Percentiles rank a stretch among this genome's conserved stretches.
phyloP scores from a whole-genome alignment of 2,329 filamentous ascomycete species.

The Alternaria panax region DNA sequence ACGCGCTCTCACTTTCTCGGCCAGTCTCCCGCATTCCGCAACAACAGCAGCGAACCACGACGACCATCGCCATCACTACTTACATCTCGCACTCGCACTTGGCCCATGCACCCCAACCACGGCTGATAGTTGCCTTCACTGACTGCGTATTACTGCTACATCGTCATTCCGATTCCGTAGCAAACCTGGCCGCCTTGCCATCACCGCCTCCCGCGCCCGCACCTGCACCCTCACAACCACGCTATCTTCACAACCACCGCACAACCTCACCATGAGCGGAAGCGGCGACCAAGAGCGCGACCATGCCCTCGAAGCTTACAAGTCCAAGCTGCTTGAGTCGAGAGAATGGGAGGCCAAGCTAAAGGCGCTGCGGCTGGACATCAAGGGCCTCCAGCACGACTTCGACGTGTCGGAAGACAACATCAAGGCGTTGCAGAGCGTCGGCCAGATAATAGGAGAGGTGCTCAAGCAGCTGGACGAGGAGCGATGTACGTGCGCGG shows the following conservation, averaged over 20 bases:
- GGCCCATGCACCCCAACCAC: not conserved
- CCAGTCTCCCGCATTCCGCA: not conserved
- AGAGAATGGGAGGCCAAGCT: slow-evolving; percentile 99
- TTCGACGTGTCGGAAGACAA: slow-evolving; percentile 98
- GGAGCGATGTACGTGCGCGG: slow-evolving; percentile 80
- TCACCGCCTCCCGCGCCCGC: not conserved
- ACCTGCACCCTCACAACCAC: not conserved
- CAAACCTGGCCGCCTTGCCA: not conserved
- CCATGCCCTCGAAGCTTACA: slow-evolving; percentile 61
- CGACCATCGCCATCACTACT: not conserved
- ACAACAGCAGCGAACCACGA: not conserved
- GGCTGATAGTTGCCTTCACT: not conserved
- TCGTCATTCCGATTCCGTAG: not conserved
- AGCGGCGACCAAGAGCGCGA: slow-evolving; percentile 59
- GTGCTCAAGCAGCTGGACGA: slow-evolving; percentile 98
- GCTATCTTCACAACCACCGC: slow-evolving; percentile 1
- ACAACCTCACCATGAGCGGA: slow-evolving; percentile 43
- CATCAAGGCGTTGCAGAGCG: slow-evolving; percentile 98
- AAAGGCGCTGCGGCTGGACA: slow-evolving; percentile 90
- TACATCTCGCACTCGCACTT: not conserved
- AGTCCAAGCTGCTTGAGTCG: slow-evolving; percentile 75
- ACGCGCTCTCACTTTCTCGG: not conserved
- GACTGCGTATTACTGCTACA: not conserved
- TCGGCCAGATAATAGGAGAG: slow-evolving; percentile 98
- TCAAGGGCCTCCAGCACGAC: slow-evolving; percentile 93